Evolutionary conservation across 257 asterid genomes (phyloP), one percentile per base, ranked within the genome.

Genomic region (Solanum lycopersicoides): DNA sequence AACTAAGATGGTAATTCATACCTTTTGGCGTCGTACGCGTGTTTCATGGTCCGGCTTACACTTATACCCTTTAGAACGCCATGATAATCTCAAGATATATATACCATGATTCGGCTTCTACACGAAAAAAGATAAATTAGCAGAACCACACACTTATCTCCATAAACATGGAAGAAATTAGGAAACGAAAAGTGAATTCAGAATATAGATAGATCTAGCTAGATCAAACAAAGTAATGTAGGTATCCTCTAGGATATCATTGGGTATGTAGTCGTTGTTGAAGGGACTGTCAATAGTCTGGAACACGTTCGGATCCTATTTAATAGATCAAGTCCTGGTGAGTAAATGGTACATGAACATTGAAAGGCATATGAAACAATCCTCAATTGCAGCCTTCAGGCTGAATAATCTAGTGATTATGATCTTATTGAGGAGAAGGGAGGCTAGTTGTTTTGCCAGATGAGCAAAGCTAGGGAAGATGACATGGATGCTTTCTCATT

Each of bases 51-150:
- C 99, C 90, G 92, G 95, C 88, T 93, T 97, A 87, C 95, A 95
- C 94, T 98, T 94, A 79, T 95, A 97, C 93, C 99, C 99, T 95
- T 96, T 97, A 86, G 99, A 96, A 95, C n/a, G 98, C 99, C 99
- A 97, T 97, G 90, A 83, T 88, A 91, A 89, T 87, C 86, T 88
- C 86, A 75, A 85, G 84, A 91, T 88, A 86, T 82, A 91, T 92
- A 92, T 87, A 91, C 88, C 96, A 93, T 91, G 82, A 87, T 91
- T 86, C 83, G 86, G 77, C 94, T 89, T 87, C 91, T 89, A 86
- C 50, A 18, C 60, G 63, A 12, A 13, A 23, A 86, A 87, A 69
- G 23, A 83, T 85, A 74, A 60, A 77, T 47, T 50, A 80, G 85
- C 69, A 80, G 32, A 47, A 10, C 20, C 44, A 80, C 45, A 80